Evolutionary conservation across 306 rosid genomes (phyloP), one percentile per base, ranked within the genome.

Genomic region (Fragaria iinumae): DNA sequence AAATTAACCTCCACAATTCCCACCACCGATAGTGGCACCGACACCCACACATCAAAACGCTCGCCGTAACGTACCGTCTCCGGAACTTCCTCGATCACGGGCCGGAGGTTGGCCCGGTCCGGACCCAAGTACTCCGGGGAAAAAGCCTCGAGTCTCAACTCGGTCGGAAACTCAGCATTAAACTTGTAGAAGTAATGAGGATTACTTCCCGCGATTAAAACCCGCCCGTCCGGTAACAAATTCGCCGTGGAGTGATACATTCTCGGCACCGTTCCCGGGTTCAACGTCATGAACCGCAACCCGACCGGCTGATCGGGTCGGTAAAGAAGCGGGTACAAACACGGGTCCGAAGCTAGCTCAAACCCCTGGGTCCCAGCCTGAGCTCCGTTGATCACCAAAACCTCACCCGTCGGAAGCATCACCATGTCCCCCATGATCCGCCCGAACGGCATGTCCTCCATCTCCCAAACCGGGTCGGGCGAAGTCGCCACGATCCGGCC

Each of bases 371-470:
- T 67, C 6, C 98, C 98, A 5, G 87, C 83, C 77, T 86, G 88
- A 0, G 98, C 97, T 6, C 98, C 98, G 13, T 93, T 93, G n/a
- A 93, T 83, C 6, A 93, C 43, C 83, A 93, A 80, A 6, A 88
- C 90, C 2, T 91, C 97, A 0, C 97, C 96, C 25, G 80, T 87
- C 1, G 98, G 97, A 0, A 93, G 86, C 89, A 83, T 86, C 0
- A 93, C 98, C 98, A 93, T 93, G 25, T 93, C 98, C 0, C 98
- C 98, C 98, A 93, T 93, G 13, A 91, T 82, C 71, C 98, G 81
- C 74, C 87, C 91, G 21, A 82, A 88, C 25, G 98, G 91, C 98
- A 93, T 93, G 21, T 88, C 90, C 81, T 93, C 98, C 92, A 85
- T 76, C 44, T 79, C 74, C 98, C 98, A 93, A 82, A 82, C 92